Evolutionary conservation across 495 filamentous ascomycete genomes (phyloP).

Genomic region (Tuber borchii): DNA sequence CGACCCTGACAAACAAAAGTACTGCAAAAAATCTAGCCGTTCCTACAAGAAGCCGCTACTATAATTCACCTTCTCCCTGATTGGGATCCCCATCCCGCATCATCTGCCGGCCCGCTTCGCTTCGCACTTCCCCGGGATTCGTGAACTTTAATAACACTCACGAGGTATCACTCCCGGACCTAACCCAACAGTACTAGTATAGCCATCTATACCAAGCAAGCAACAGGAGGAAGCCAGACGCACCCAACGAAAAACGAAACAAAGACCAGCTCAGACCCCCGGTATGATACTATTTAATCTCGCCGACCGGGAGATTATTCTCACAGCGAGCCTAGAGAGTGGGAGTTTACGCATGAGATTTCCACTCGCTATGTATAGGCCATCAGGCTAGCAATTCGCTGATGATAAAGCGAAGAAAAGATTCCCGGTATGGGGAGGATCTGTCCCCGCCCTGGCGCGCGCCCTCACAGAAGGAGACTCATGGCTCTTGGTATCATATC

Average conservation of each 20-base stretch:
- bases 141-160: background rate
- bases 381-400: background rate
- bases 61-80: background rate
- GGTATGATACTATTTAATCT: background rate
- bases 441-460: background rate
- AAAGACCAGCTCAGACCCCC: background rate
- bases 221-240: background rate
- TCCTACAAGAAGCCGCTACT: background rate
- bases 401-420: background rate
- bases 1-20: background rate
- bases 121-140: background rate
- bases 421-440: background rate
- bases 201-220: too few relatives aligned
- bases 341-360: background rate
- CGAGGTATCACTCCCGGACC: background rate
- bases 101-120: background rate
- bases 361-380: background rate
- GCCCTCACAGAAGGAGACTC: too few relatives aligned
- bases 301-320: background rate
- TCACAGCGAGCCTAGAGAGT: background rate
- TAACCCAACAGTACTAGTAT: background rate
- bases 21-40: background rate
- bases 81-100: background rate
- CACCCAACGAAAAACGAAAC: background rate
- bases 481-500: too few relatives aligned